Evolutionary conservation across 208 protist genomes (phyloP), one percentile per base, ranked within the genome.

Genomic region (Crithidia bombi): DNA sequence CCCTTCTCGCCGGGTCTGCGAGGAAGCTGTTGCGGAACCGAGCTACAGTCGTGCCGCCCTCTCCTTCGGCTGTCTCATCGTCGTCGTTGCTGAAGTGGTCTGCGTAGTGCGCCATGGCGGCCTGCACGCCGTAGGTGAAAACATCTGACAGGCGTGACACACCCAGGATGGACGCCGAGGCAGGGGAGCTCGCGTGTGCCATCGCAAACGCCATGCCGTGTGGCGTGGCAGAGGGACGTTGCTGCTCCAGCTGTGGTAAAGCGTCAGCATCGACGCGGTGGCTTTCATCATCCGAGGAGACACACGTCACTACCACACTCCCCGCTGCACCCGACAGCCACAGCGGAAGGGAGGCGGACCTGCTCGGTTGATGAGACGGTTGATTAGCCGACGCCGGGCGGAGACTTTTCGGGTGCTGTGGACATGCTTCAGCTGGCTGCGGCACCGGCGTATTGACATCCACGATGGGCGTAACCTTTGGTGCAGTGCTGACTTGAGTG

Each of bases 41-140:
- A 25, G 67, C 25, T 30, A 15, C n/a, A 3, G 38, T 52, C 32
- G 33, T 61, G 21, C 30, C 32, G 33, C 28, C 35, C 2, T 23
- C 25, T 38, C 7, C 32, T 12, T 62, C 25, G 12, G 12, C n/a
- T 23, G 4, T 35, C 21, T 55, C 61, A 28, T n/a, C 35, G 12
- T 44, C 33, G 19, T 43, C 38, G 3, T 47, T 52, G 41, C 32
- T 38, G 62, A 76, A 44, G 47, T 64, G 56, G 3, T 64, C 46
- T 5, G 44, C 46, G 62, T 76, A 65, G 63, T 76, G 56, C 15
- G 39, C 49, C 63, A 69, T 43, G 7, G 70, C 51, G 7, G 70
- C 51, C 43, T 76, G 70, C 32, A 69, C 11, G 38, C 70, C 70
- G 47, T 76, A 69, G 36, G 70, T 65, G 46, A 76, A 76, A 39